These are phyloP conservation scores for Leccinum ochraceum DNA, from an alignment of 768 basidiomycete genomes.

Conservation along the genomic window DNA sequence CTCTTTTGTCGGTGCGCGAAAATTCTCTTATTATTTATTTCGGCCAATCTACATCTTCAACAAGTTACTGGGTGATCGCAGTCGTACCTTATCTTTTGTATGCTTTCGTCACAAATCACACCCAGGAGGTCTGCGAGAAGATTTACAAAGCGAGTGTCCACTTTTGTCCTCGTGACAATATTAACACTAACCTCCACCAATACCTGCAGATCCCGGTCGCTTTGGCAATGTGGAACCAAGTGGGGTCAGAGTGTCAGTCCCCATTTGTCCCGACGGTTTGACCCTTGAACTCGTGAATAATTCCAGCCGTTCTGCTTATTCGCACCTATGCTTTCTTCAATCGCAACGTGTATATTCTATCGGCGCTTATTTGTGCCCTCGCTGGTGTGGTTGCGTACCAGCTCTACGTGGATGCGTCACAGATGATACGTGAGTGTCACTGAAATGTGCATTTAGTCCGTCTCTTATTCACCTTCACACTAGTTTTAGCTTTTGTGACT, in stretches of 20 bases:
- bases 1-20: conserved; percentile 75
- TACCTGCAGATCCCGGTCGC: conserved; percentile 68
- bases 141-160: conserved; percentile 60
- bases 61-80: conserved; percentile 79
- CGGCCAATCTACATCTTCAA: conserved; percentile 8
- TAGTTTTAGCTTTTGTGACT: conserved; percentile 66
- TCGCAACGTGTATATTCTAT: conserved; percentile 66
- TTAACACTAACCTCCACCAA: background rate
- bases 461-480: conserved; percentile 12
- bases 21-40: conserved; percentile 15
- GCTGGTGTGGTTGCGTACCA: conserved; percentile 79
- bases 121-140: conserved; percentile 59
- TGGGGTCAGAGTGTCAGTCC: conserved; percentile 69
- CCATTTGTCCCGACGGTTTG: background rate
- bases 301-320: conserved; percentile 71
- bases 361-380: conserved; percentile 62
- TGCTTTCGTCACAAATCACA: conserved; percentile 72
- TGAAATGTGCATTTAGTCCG: background rate
- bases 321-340: conserved; percentile 88
- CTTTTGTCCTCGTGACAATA: background rate
- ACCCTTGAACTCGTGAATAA: conserved; percentile 12
- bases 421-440: conserved; percentile 65
- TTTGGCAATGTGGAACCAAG: conserved; percentile 87
- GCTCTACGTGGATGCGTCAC: conserved; percentile 73
- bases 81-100: conserved; percentile 79